phyloP scores from a whole-genome alignment of 768 basidiomycete species.

The Boletellus ananiceps region DNA sequence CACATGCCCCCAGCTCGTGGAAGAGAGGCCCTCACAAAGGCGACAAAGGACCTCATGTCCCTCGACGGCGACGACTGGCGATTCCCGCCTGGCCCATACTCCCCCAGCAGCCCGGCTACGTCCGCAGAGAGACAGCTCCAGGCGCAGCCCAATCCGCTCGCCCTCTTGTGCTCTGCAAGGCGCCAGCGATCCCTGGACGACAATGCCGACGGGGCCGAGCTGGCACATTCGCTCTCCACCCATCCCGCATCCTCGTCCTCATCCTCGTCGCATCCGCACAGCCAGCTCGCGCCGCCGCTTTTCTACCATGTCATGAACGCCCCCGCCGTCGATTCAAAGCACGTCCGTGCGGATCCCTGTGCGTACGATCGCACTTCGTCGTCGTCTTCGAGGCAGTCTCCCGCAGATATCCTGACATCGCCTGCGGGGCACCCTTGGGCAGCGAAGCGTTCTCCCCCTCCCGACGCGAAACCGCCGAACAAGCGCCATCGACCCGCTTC shows the following conservation, averaged over 20 bases:
- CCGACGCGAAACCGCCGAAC: slow-evolving; percentile 22
- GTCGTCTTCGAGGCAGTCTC: slow-evolving; percentile 27
- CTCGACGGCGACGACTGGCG: slow-evolving; percentile 48
- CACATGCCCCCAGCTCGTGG: slow-evolving; percentile 50
- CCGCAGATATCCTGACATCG: slow-evolving; percentile 16
- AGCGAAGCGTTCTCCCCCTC: slow-evolving; percentile 26
- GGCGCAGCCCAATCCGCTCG: slow-evolving; percentile 14
- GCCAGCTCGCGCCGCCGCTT: slow-evolving; percentile 13
- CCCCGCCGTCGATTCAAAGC: slow-evolving; percentile 7
- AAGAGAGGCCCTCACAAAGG: slow-evolving; percentile 66
- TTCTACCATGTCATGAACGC: slow-evolving; percentile 10
- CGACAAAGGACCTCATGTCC: slow-evolving; percentile 81
- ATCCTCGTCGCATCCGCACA: neutral
- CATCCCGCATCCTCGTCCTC: slow-evolving; percentile 1
- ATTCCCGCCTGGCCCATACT: slow-evolving; percentile 19
- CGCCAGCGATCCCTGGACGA: slow-evolving; percentile 11
- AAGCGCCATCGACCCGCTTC: slow-evolving; percentile 32
- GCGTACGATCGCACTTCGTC: slow-evolving; percentile 21
- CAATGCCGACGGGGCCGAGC: slow-evolving; percentile 8
- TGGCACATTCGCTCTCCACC: slow-evolving; percentile 3
- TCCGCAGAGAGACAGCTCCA: slow-evolving; percentile 16
- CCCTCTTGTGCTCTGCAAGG: slow-evolving; percentile 16
- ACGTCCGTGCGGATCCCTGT: slow-evolving; percentile 6
- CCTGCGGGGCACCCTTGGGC: slow-evolving; percentile 14
- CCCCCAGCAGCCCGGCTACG: slow-evolving; percentile 4